A percentile compares a stretch with the other conserved stretches of the same genome.
These are phyloP conservation scores for Verticillium albo-atrum DNA, from an alignment of 2,329 filamentous ascomycete genomes.

Conservation along the genomic window DNA sequence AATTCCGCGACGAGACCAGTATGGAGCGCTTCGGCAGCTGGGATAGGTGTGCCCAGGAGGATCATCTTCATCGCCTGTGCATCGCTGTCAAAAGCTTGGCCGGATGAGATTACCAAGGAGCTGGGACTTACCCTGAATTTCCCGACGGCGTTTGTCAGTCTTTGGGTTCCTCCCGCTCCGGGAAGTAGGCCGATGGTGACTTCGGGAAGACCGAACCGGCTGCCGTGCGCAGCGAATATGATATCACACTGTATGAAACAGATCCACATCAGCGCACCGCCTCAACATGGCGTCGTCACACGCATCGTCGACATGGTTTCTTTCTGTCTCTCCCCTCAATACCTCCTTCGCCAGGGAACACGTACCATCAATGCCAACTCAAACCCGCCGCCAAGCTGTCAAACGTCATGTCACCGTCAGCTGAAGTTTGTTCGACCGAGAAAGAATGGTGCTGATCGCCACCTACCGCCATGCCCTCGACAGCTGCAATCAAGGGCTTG, in stretches of 20 bases:
- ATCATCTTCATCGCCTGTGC: constrained; percentile 23
- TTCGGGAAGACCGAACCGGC: constrained; percentile 31
- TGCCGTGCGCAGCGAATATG: constrained; percentile 25
- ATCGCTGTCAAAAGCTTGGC: neutral
- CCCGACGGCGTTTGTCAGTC: constrained; percentile 30
- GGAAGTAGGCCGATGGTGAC: constrained; percentile 31
- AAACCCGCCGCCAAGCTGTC: constrained; percentile 42
- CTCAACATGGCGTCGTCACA: neutral
- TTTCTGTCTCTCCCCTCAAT: constrained; percentile 3
- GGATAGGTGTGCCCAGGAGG: constrained; percentile 20
- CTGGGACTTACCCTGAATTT: constrained; percentile 27
- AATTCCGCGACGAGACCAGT: constrained; percentile 20
- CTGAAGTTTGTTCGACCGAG: neutral
- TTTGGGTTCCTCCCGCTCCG: constrained; percentile 32
- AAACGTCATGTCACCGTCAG: neutral
- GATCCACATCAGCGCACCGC: neutral
- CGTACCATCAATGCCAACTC: constrained; percentile 39
- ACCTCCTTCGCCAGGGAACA: neutral
- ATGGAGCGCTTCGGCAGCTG: constrained; percentile 18
- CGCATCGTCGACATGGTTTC: neutral
- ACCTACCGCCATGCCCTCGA: constrained; percentile 44
- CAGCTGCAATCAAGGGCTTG: constrained; percentile 43
- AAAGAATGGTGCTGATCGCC: neutral
- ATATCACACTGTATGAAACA: constrained; percentile 26
- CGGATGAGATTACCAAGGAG: neutral